Evolutionary conservation across 345 rosid species (phyloP).

Genomic region (Syzygium aqueum): DNA sequence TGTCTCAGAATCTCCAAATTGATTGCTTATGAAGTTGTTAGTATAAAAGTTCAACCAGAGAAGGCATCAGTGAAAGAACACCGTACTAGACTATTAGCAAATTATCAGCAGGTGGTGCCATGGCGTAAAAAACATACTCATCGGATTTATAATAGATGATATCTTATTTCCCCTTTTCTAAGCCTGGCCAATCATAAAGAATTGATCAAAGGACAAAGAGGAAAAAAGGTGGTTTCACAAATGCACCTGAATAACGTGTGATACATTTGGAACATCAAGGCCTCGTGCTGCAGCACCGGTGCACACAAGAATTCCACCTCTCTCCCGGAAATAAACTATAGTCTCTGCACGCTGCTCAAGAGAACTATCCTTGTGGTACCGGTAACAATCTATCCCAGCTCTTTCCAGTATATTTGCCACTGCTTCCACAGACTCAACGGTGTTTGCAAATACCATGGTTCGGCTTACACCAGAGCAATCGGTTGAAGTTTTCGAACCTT

Average conservation of each 20-base stretch:
- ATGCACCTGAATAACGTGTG: constrained; percentile 85
- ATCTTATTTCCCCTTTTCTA: neutral
- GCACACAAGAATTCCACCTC: constrained; percentile 84
- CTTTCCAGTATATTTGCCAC: constrained; percentile 63
- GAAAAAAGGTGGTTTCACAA: neutral
- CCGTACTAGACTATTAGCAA: neutral
- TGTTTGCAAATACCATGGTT: constrained; percentile 94
- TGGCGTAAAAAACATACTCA: neutral
- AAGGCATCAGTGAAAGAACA: neutral
- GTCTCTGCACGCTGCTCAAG: constrained; percentile 69
- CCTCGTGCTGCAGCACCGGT: constrained; percentile 99
- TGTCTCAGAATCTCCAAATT: neutral
- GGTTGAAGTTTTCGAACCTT: constrained; percentile 16
- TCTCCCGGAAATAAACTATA: constrained; percentile 56
- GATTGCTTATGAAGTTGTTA: neutral
- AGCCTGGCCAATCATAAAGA: neutral
- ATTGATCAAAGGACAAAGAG: neutral
- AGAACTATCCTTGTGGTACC: constrained; percentile 80
- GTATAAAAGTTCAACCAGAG: neutral
- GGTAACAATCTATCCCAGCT: constrained; percentile 67
- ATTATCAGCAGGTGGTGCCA: neutral
- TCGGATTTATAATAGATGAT: neutral
- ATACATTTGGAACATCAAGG: constrained; percentile 84
- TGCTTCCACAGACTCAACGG: constrained; percentile 86
- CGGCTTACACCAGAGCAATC: constrained; percentile 26